Evolutionary conservation across 83 land plant species (phyloP), one percentile per base, ranked within the genome.

Genomic region (Picea mariana): DNA sequence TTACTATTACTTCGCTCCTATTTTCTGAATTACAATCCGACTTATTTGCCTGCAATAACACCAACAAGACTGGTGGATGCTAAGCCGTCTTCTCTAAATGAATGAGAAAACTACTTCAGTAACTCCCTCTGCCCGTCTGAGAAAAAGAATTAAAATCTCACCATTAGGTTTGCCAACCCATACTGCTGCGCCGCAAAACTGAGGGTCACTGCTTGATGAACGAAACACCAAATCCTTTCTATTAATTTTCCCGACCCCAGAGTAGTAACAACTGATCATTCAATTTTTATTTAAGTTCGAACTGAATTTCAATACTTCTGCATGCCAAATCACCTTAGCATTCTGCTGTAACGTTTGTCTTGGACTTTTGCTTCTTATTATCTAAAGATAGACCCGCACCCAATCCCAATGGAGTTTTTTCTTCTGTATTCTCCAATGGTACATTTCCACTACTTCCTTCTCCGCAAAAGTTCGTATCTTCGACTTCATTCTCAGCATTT

Each of bases 321-420:
- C 17, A 26, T 76, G 47, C 77, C 26, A 3, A 75, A 44, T 4
- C 58, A 75, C 0, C 62, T 76, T 76, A 76, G 15, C 78, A 76
- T 55, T 76, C 60, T 23, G 78, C 58, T 15, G 31, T 23, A 76
- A 16, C n/a, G 13, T 85, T 89, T 2, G 85, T 13, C 82, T 89
- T 93, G 21, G 85, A 15, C 77, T 90, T 93, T 67, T 85, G 94
- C 83, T 92, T 93, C 80, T 93, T 93, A 26, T 84, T 23, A 47
- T 90, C 92, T 67, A 88, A 81, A 6, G 92, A 81, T 62, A 94
- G 83, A 42, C 92, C 90, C 23, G 85, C 80, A 62, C 97, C 95
- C 71, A 95, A 76, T 21, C 97, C 95, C 65, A 85, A 88, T 24
- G 97, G 97, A 9, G 90, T 71, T 81, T 84, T 86, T 44, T 80